Evolutionary conservation across 2,329 filamentous ascomycete species (phyloP).

Genomic region (Fusarium pilosicola): DNA sequence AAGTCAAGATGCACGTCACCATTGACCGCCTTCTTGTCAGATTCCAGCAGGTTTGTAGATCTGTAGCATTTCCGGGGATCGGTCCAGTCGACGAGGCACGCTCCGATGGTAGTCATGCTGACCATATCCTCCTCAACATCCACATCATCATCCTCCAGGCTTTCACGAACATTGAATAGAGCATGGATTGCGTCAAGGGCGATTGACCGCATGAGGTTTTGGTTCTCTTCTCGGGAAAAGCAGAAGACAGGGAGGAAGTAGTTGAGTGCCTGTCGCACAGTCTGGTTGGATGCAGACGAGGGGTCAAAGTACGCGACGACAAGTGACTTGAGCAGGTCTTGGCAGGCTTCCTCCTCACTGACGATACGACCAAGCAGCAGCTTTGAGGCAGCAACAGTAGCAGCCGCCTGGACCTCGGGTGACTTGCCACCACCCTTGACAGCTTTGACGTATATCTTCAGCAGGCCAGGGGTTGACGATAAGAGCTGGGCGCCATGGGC

Average conservation of each 20-base stretch:
- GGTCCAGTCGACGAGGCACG: conserved; percentile 93
- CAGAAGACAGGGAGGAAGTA: conserved; percentile 97
- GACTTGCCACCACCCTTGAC: conserved; percentile 76
- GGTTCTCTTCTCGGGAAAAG: conserved; percentile 84
- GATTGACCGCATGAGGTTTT: conserved; percentile 80
- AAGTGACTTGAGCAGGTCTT: conserved; percentile 84
- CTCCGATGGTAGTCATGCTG: conserved; percentile 78
- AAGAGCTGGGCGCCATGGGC: conserved; percentile 86
- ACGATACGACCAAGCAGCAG: conserved; percentile 84
- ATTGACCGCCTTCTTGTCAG: conserved; percentile 71
- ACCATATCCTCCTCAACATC: conserved; percentile 83
- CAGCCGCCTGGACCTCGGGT: conserved; percentile 81
- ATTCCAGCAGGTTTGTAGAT: conserved; percentile 61
- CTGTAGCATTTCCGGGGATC: conserved; percentile 83
- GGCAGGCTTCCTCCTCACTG: conserved; percentile 71
- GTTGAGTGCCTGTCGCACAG: conserved; percentile 84
- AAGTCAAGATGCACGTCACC: conserved; percentile 85
- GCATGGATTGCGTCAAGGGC: conserved; percentile 79
- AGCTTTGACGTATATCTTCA: conserved; percentile 87
- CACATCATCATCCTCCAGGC: conserved; percentile 77
- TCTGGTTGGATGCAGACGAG: conserved; percentile 80
- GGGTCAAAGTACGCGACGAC: conserved; percentile 92
- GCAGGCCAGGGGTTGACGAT: conserved; percentile 71
- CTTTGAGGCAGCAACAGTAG: conserved; percentile 85
- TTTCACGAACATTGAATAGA: conserved; percentile 77